These are phyloP conservation scores for Lactarius sp. DNA, from an alignment of 768 basidiomycete species.

Conservation along the genomic window DNA sequence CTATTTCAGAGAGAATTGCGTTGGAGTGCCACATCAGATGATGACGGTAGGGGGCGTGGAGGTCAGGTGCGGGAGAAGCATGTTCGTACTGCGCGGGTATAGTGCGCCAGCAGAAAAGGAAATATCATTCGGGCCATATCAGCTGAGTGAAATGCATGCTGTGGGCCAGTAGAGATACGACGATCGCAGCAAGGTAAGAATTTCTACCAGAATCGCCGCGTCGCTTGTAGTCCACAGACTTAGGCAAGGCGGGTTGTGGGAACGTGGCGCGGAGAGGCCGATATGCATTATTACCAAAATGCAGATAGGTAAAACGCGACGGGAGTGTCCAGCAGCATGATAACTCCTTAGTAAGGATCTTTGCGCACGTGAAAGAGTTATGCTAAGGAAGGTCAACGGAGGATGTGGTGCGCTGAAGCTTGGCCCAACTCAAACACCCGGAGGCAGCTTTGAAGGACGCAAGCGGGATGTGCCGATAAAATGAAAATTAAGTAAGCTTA, in stretches of 20 bases:
- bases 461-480: slow-evolving; percentile 16
- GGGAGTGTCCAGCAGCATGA: not conserved
- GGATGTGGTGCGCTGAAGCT: not conserved
- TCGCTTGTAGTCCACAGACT: not conserved
- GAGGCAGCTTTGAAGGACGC: not conserved
- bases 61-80: slow-evolving; percentile 24
- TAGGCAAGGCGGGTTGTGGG: not conserved
- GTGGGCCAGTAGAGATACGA: slow-evolving; percentile 7
- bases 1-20: slow-evolving; percentile 11
- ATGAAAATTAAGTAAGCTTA: slow-evolving; percentile 7
- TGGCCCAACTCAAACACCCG: slow-evolving; percentile 1
- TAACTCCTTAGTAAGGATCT: not conserved
- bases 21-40: slow-evolving; percentile 18
- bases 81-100: slow-evolving; percentile 19
- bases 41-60: slow-evolving; percentile 20
- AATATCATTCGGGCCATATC: slow-evolving; percentile 14
- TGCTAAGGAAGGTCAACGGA: slow-evolving; percentile 4
- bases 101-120: slow-evolving; percentile 22
- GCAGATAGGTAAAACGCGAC: not conserved
- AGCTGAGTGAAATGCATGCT: slow-evolving; percentile 13
- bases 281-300: not conserved
- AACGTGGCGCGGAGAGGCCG: not conserved
- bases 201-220: slow-evolving; percentile 4
- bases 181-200: slow-evolving; percentile 2
- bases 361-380: slow-evolving; percentile 1